Conservation (phyloP, 176 grass and related monocot genomes). For the Carex littledalei region DNA sequence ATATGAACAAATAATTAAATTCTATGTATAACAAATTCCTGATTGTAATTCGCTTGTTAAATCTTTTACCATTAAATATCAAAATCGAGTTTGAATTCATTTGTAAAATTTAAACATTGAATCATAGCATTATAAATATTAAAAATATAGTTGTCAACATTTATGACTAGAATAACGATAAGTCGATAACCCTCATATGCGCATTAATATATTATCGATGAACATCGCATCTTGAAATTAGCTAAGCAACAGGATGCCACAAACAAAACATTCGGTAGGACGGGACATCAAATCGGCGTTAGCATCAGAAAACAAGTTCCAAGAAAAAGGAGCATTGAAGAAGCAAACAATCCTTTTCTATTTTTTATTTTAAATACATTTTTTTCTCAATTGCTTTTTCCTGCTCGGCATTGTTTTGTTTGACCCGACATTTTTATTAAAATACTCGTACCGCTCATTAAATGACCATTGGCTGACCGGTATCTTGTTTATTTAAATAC, state of each 20-base stretch:
- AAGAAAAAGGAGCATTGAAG: conserved; percentile 23
- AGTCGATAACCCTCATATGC: neutral
- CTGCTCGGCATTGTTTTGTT: neutral
- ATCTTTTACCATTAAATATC: neutral
- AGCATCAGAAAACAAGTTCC: conserved; percentile 25
- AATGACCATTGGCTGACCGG: too few relatives aligned
- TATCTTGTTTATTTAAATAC: too few relatives aligned
- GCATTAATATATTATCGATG: too few relatives aligned
- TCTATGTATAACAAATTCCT: neutral
- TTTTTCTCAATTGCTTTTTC: neutral
- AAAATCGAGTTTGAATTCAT: neutral
- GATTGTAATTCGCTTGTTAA: neutral
- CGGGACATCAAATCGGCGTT: neutral
- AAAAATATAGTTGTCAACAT: neutral
- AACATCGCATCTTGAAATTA: neutral
- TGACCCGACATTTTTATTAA: too few relatives aligned
- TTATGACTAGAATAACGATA: neutral
- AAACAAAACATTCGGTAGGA: neutral
- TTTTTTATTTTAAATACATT: neutral
- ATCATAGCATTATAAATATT: neutral
- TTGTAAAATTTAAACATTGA: neutral
- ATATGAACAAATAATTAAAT: too few relatives aligned
- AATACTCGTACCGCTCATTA: too few relatives aligned
- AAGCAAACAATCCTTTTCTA: neutral
- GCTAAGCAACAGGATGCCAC: neutral